phyloP scores from a whole-genome alignment of 805 yeast species.

The Candida michaelii region DNA sequence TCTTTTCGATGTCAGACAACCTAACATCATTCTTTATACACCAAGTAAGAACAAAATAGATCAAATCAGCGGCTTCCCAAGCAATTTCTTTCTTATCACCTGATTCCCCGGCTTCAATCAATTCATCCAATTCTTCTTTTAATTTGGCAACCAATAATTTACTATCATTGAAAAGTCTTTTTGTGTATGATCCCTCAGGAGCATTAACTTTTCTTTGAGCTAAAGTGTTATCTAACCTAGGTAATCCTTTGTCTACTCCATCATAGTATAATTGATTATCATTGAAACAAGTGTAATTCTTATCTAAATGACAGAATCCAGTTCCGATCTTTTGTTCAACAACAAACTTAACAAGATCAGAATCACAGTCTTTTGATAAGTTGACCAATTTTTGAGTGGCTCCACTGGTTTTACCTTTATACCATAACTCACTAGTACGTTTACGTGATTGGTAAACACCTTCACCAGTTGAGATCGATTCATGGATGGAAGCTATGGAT shows the following conservation, averaged over 20 bases:
- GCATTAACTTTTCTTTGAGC: slow-evolving; percentile 62
- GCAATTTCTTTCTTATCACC: slow-evolving; percentile 41
- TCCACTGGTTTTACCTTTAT: slow-evolving; percentile 95
- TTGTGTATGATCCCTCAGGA: slow-evolving; percentile 93
- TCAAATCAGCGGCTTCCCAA: slow-evolving; percentile 96
- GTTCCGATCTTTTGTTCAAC: slow-evolving; percentile 77
- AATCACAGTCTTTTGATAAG: slow-evolving; percentile 84
- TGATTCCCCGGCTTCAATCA: slow-evolving; percentile 69
- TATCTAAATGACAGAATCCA: slow-evolving; percentile 91
- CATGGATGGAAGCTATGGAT: slow-evolving; percentile 73
- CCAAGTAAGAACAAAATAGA: slow-evolving; percentile 55
- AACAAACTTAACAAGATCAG: slow-evolving; percentile 82
- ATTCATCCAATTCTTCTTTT: slow-evolving; percentile 94
- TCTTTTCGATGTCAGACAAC: slow-evolving; percentile 76
- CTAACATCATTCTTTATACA: slow-evolving; percentile 72
- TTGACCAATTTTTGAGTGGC: slow-evolving; percentile 77
- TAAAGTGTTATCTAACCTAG: slow-evolving; percentile 66
- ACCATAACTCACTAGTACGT: slow-evolving; percentile 80
- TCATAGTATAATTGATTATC: slow-evolving; percentile 36
- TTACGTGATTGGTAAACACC: slow-evolving; percentile 95
- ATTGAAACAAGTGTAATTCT: slow-evolving; percentile 69
- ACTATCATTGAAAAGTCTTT: slow-evolving; percentile 79
- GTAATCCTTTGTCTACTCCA: slow-evolving; percentile 64
- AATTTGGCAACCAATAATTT: slow-evolving; percentile 79
- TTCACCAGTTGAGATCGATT: slow-evolving; percentile 74